A percentile compares a stretch with the other conserved stretches of the same genome.
These are phyloP conservation scores for Podospora fimiseda DNA, from an alignment of 495 filamentous ascomycete genomes.

Conservation along the genomic window DNA sequence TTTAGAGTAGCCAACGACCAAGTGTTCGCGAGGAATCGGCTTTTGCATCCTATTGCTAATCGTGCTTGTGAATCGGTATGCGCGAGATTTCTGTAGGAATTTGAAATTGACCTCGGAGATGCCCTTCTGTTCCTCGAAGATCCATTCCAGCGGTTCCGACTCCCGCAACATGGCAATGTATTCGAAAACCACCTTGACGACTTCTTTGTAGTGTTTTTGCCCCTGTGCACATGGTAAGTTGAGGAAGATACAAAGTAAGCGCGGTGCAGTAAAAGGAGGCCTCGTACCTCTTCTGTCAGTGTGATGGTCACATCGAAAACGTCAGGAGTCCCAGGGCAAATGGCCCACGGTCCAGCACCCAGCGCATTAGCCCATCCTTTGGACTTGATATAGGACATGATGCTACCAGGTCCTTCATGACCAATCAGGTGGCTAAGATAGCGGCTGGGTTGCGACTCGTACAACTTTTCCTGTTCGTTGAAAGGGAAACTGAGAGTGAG, in stretches of 20 bases:
- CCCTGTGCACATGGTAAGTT: slow-evolving; percentile 29
- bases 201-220: slow-evolving; percentile 74
- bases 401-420: slow-evolving; percentile 94
- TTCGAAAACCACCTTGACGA: slow-evolving; percentile 84
- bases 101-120: slow-evolving; percentile 89
- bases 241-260: neutral
- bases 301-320: slow-evolving; percentile 76
- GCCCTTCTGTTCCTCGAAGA: slow-evolving; percentile 82
- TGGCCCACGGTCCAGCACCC: slow-evolving; percentile 64
- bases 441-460: slow-evolving; percentile 75
- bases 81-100: slow-evolving; percentile 87
- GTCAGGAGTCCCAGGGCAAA: slow-evolving; percentile 73
- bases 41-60: slow-evolving; percentile 84
- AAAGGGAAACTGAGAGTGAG: slow-evolving; percentile 87
- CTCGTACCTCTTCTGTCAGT: slow-evolving; percentile 70
- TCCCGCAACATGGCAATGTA: slow-evolving; percentile 86
- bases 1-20: slow-evolving; percentile 66
- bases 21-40: slow-evolving; percentile 73
- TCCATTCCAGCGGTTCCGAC: slow-evolving; percentile 80
- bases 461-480: slow-evolving; percentile 78
- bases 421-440: slow-evolving; percentile 93
- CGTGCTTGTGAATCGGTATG: slow-evolving; percentile 78
- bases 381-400: slow-evolving; percentile 88
- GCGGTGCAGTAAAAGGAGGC: neutral
- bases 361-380: slow-evolving; percentile 94